Conservation (phyloP, 345 rosid species). For the Sisymbrium irio region DNA sequence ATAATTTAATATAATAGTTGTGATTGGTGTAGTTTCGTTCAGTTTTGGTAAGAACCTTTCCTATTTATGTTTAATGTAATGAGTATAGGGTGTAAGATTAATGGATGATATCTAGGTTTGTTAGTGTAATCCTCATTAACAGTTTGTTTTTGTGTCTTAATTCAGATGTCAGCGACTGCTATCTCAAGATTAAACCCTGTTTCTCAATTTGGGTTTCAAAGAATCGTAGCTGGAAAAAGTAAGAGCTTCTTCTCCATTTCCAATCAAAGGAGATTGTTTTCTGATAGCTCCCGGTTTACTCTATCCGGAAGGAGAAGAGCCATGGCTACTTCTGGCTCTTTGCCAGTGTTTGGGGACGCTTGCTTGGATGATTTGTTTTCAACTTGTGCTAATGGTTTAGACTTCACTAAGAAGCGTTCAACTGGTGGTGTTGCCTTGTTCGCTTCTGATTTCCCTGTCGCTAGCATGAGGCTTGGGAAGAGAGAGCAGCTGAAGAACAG, state of each 20-base stretch:
- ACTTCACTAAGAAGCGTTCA: conserved; percentile 45
- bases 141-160: neutral
- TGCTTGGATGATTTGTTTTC: conserved; percentile 57
- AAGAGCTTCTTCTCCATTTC: conserved; percentile 16
- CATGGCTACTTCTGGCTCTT: conserved; percentile 74
- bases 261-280: conserved; percentile 24
- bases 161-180: conserved; percentile 59
- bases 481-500: conserved; percentile 33
- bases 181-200: conserved; percentile 46
- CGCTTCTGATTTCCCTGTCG: conserved; percentile 38
- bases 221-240: conserved; percentile 26
- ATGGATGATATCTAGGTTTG: neutral
- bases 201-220: conserved; percentile 43
- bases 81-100: neutral
- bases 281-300: conserved; percentile 24
- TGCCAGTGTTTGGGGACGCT: conserved; percentile 65
- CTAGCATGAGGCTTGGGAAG: conserved; percentile 50
- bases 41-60: neutral
- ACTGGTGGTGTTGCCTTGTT: conserved; percentile 46
- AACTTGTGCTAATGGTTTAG: conserved; percentile 53
- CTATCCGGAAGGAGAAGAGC: conserved; percentile 30
- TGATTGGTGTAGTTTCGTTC: neutral
- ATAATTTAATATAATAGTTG: neutral
- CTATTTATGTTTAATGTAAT: neutral
- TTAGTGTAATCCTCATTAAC: neutral